Evolutionary conservation across 768 basidiomycete genomes (phyloP), one percentile per base, ranked within the genome.

Genomic region (Lactifluus piperatus): DNA sequence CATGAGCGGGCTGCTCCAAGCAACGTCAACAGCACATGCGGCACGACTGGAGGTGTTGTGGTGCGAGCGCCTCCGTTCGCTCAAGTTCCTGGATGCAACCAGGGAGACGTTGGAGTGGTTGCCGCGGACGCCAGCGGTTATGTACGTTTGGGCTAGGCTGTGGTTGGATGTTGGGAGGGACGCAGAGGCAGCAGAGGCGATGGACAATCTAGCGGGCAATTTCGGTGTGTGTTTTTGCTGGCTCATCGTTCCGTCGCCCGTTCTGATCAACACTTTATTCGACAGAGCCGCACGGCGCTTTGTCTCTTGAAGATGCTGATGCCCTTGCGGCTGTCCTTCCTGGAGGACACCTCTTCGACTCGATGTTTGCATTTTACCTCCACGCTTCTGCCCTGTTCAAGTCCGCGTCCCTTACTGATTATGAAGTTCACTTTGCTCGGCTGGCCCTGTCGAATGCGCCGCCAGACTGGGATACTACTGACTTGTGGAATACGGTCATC

Each of bases 401-500:
- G 65, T 73, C 78, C 49, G 75, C 74, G 24, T 74, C 73, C 32
- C 70, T 80, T 52, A 75, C 84, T 30, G 75, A 75, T 24, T 76
- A 87, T 30, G 86, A 92, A 65, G 81, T 89, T 32, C 70, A 73
- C 24, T 97, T 95, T 69, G 81, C 87, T 48, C 82, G 85, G 63
- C 75, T 91, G 34, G 91, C 94, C 10, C 77, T 97, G 59, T 85
- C 86, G n/a, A 79, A 79, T 51, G 83, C 83, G 6, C 76, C 80
- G 20, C 64, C 71, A 30, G 78, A 75, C 20, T 71, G 71, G 18
- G 81, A 86, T 62, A 82, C 81, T 10, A 76, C 80, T 47, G 77
- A 83, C n/a, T 71, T 97, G 24, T 95, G 94, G 93, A 79, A 77
- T 61, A 85, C 76, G 57, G 76, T 94, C 20, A 89, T 88, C 71